Evolutionary conservation across 306 rosid species (phyloP).

Genomic region (Malus orientalis): DNA sequence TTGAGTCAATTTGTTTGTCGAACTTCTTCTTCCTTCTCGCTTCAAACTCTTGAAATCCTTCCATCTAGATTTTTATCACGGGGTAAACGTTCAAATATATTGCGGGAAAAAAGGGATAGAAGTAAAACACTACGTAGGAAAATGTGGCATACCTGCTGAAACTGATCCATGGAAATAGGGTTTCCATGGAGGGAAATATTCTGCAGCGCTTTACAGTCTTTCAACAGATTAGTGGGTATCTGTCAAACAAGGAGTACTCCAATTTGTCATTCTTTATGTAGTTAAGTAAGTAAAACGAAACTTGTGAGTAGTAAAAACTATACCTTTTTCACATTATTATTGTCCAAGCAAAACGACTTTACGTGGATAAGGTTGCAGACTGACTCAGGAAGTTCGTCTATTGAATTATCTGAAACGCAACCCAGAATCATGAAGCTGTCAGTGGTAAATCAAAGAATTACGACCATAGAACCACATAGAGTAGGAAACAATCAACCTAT

Average conservation of each 20-base stretch:
- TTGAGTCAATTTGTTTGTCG: conserved; percentile 89
- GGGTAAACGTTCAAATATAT: conserved; percentile 12
- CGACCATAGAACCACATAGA: not conserved
- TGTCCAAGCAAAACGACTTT: conserved; percentile 76
- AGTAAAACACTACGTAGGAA: not conserved
- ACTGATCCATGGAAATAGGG: conserved; percentile 86
- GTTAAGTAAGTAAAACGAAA: not conserved
- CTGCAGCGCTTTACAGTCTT: conserved; percentile 87
- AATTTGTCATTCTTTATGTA: not conserved
- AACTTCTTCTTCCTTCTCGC: conserved; percentile 83
- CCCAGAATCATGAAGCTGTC: conserved; percentile 14
- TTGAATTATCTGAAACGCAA: conserved; percentile 67
- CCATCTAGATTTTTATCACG: conserved; percentile 43
- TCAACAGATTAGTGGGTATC: conserved; percentile 70
- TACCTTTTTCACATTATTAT: conserved; percentile 85
- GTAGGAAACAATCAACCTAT: not conserved
- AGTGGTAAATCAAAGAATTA: not conserved
- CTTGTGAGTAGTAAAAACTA: not conserved
- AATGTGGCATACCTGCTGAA: conserved; percentile 63
- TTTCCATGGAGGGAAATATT: conserved; percentile 82
- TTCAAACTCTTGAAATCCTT: conserved; percentile 93
- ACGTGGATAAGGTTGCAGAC: conserved; percentile 76
- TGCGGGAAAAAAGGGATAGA: not conserved
- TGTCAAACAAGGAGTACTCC: conserved; percentile 20
- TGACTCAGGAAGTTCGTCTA: conserved; percentile 76